phyloP scores from a whole-genome alignment of 768 basidiomycete species.

The Hygrophorus russula region DNA sequence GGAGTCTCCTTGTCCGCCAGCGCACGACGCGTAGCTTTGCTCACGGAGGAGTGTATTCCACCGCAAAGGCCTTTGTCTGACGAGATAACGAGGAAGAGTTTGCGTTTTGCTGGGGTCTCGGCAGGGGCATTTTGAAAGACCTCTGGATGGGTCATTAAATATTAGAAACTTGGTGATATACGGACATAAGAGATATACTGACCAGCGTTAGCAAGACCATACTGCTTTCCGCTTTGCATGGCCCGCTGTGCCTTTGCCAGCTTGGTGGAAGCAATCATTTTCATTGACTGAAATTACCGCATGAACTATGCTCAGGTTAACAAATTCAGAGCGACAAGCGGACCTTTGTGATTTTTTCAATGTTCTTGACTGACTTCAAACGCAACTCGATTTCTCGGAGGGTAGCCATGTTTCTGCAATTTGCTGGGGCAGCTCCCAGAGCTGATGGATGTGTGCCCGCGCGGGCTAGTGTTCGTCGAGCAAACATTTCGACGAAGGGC shows the following conservation, averaged over 20 bases:
- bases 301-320: conserved; percentile 3
- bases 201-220: conserved; percentile 90
- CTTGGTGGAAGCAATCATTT: conserved; percentile 98
- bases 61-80: conserved; percentile 99
- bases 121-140: conserved; percentile 72
- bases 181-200: conserved; percentile 16
- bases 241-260: conserved; percentile 91
- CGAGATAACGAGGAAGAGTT: conserved; percentile 89
- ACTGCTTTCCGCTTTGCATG: conserved; percentile 84
- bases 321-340: conserved; percentile 9
- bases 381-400: conserved; percentile 95
- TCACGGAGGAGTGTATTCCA: conserved; percentile 96
- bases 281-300: conserved; percentile 63
- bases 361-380: conserved; percentile 92
- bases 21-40: conserved; percentile 76
- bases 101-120: conserved; percentile 58
- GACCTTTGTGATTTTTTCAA: conserved; percentile 99
- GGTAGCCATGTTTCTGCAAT: conserved; percentile 88
- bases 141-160: conserved; percentile 37
- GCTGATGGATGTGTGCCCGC: conserved; percentile 22
- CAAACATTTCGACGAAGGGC: conserved; percentile 26
- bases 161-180: conserved; percentile 2
- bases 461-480: conserved; percentile 34
- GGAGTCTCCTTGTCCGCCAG: conserved; percentile 36
- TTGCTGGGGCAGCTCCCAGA: conserved; percentile 31